These are phyloP conservation scores for Somion occarium DNA, from an alignment of 1,284 basidiomycete genomes.

Conservation along the genomic window DNA sequence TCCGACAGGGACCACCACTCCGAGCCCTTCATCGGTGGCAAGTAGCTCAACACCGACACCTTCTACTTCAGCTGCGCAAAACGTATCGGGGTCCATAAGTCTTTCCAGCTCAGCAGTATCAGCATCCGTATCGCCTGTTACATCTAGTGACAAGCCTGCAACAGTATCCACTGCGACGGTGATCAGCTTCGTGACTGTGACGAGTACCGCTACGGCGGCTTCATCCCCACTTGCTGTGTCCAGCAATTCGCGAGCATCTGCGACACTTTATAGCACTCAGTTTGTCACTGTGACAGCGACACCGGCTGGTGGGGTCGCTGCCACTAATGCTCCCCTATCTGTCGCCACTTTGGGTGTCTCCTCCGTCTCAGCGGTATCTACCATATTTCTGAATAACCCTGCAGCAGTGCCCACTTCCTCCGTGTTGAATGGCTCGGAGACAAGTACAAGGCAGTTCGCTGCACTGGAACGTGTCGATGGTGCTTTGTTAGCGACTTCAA, in stretches of 20 bases:
- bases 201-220: constrained; percentile 3
- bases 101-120: no score
- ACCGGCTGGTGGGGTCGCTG: background rate
- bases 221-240: background rate
- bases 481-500: background rate
- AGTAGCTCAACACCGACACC: background rate
- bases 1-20: constrained; percentile 17
- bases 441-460: background rate
- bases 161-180: constrained; percentile 2
- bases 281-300: background rate
- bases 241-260: background rate
- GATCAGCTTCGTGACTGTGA: constrained; percentile 7
- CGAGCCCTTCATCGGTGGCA: constrained; percentile 10
- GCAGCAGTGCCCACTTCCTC: background rate
- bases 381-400: background rate
- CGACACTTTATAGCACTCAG: background rate
- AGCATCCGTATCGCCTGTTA: constrained; percentile 6
- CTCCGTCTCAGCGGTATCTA: background rate
- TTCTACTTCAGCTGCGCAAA: constrained; percentile 1
- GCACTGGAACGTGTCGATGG: background rate
- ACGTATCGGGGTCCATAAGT: no score
- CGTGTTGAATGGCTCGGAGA: background rate
- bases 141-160: background rate
- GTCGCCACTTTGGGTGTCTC: background rate
- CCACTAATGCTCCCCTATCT: background rate